Conservation (phyloP, 73 alveolate species). For the Paramecium sexaurelia region DNA sequence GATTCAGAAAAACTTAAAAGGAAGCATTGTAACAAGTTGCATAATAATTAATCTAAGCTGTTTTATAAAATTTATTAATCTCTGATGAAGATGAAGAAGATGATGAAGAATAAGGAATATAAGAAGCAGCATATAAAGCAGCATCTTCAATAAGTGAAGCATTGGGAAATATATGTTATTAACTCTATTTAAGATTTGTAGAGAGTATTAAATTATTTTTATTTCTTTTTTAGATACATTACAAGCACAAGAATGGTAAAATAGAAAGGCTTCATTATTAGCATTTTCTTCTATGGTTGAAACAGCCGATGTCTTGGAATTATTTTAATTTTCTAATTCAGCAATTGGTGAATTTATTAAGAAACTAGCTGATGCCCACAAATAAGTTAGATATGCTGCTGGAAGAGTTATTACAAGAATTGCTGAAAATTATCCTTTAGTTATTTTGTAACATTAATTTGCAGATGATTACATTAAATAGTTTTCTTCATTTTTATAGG, state of each 20-base stretch:
- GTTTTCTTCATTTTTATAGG: background rate
- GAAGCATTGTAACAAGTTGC: background rate
- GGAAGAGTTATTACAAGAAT: constrained; percentile 8
- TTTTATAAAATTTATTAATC: background rate
- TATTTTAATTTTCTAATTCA: background rate
- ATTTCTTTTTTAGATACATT: background rate
- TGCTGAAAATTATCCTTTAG: constrained; percentile 40
- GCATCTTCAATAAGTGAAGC: constrained; percentile 40
- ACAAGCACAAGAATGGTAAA: constrained; percentile 23
- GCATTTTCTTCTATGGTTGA: constrained; percentile 58
- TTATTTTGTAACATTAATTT: background rate
- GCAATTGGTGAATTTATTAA: background rate
- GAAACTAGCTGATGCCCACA: background rate
- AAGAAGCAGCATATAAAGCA: constrained; percentile 50
- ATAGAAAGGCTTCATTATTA: constrained; percentile 41
- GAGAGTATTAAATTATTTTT: background rate
- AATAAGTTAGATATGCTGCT: background rate
- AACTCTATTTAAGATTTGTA: background rate
- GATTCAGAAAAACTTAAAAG: background rate
- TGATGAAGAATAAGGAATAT: constrained; percentile 35
- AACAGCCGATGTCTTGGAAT: background rate
- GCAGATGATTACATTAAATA: background rate
- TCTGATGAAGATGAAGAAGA: constrained; percentile 17
- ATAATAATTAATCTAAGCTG: background rate
- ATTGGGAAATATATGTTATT: background rate